Evolutionary conservation across 2,329 filamentous ascomycete genomes (phyloP).

Genomic region (Colletotrichum coccodes): DNA sequence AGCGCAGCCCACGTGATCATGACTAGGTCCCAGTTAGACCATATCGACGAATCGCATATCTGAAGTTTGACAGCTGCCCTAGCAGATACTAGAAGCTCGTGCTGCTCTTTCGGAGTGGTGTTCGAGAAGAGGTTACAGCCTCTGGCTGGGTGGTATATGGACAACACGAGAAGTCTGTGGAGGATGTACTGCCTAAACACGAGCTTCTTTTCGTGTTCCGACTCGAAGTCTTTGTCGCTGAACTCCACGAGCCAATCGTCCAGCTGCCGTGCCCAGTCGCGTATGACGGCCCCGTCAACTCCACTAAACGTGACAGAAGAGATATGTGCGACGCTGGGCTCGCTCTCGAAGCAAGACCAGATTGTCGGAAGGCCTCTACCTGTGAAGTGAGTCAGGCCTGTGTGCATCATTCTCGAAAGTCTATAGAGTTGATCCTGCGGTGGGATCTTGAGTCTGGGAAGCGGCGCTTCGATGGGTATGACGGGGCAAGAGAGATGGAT

Average conservation of each 20-base stretch:
- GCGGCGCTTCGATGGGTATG: conserved; percentile 50
- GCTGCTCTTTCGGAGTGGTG: conserved; percentile 49
- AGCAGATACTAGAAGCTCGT: conserved; percentile 52
- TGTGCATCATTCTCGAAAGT: conserved; percentile 56
- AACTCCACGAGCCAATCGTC: conserved; percentile 55
- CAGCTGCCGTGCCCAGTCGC: conserved; percentile 52
- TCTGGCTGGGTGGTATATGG: conserved; percentile 53
- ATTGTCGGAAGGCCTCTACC: conserved; percentile 53
- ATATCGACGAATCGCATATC: conserved; percentile 51
- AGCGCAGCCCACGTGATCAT: conserved; percentile 56
- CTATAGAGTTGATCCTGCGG: conserved; percentile 51
- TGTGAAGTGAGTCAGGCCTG: conserved; percentile 52
- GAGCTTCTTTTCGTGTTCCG: conserved; percentile 46
- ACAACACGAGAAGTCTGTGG: conserved; percentile 52
- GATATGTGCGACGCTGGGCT: conserved; percentile 26
- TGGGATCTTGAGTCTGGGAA: conserved; percentile 47
- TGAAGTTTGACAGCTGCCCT: conserved; percentile 51
- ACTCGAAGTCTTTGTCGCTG: conserved; percentile 41
- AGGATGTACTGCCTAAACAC: conserved; percentile 53
- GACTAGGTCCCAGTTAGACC: conserved; percentile 55
- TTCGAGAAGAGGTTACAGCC: conserved; percentile 51
- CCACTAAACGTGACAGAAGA: conserved; percentile 46
- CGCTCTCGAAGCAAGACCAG: conserved; percentile 49
- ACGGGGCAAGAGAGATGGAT: conserved; percentile 52
- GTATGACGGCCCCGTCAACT: conserved; percentile 51